Conservation (phyloP, 2,329 filamentous ascomycete genomes). For the Delphinella strobiligena region DNA sequence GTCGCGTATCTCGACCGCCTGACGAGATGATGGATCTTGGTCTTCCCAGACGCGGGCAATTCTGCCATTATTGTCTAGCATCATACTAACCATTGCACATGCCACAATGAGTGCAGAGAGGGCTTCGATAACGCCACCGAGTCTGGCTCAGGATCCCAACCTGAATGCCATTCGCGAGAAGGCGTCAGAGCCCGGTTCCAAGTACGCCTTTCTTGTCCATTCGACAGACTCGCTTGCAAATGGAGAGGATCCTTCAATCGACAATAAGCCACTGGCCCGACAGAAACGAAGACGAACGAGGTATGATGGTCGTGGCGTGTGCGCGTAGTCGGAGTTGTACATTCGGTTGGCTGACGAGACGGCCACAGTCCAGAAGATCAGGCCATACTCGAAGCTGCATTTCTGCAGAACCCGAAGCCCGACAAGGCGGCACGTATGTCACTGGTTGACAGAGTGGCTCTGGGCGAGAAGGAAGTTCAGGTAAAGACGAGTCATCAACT, state of each 20-base stretch:
- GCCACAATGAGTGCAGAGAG: too few relatives aligned
- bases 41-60: too few relatives aligned
- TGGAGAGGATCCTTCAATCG: slow-evolving; percentile 44
- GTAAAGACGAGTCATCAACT: slow-evolving; percentile 39
- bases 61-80: too few relatives aligned
- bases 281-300: slow-evolving; percentile 52
- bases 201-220: slow-evolving; percentile 48
- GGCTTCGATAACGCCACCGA: neutral
- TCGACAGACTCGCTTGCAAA: slow-evolving; percentile 44
- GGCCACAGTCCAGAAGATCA: slow-evolving; percentile 68
- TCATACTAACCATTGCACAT: neutral
- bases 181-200: slow-evolving; percentile 8
- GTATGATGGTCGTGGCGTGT: too few relatives aligned
- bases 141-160: neutral
- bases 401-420: slow-evolving; percentile 74
- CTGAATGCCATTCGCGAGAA: neutral
- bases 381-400: slow-evolving; percentile 74
- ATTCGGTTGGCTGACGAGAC: neutral
- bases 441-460: slow-evolving; percentile 72
- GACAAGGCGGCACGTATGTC: slow-evolving; percentile 78
- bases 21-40: too few relatives aligned
- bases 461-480: slow-evolving; percentile 95
- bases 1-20: too few relatives aligned
- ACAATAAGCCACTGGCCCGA: slow-evolving; percentile 47
- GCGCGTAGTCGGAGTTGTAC: too few relatives aligned